Base-by-base conservation (phyloP, 495 filamentous ascomycete species). In the Immersiella caudata region DNA sequence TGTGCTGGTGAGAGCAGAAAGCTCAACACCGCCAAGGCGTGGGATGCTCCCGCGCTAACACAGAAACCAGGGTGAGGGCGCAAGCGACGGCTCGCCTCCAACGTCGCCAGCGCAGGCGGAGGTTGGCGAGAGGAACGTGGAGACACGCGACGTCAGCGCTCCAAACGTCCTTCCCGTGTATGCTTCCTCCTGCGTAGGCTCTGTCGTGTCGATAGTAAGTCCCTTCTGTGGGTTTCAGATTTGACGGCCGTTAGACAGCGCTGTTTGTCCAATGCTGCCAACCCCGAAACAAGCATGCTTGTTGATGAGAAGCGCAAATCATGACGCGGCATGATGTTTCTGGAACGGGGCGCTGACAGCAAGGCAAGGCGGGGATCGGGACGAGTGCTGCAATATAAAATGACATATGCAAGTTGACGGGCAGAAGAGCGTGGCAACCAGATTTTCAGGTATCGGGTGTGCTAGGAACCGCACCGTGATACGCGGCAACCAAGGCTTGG, bases 301-400 rank as follows among this genome's bases (percentile, higher is more conserved):
- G 50, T 60, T 65, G 59, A 67, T 66, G 64, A 68, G 63, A 26
- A 63, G 35, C 35, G 67, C 50, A 49, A 68, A 71, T 72, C 68
- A 63, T 67, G 61, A 65, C 65, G 40, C 71, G 73, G 70, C 69
- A 72, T 68, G 67, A 65, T 65, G 62, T 29, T 59, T 59, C 51
- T 55, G 40, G 64, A 52, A 33, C 69, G 68, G 69, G 68, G 72
- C 67, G 69, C 71, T 60, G 59, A 56, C 9, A 36, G 50, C 40
- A 21, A 27, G 49, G 40, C 33, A n/a, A 16, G 27, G 24, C 50
- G 57, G 64, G 58, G n/a, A n/a, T 27, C 50, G 29, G 58, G 5
- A 40, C 9, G 50, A 54, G 67, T 26, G 35, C 2, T 46, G 61
- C 50, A 66, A 62, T 56, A 62, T 58, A 51, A 60, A 50, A 66